A percentile compares a stretch with the other conserved stretches of the same genome.
Conservation (phyloP, 2,329 filamentous ascomycete genomes). For the Arthrobotrys iridis region DNA sequence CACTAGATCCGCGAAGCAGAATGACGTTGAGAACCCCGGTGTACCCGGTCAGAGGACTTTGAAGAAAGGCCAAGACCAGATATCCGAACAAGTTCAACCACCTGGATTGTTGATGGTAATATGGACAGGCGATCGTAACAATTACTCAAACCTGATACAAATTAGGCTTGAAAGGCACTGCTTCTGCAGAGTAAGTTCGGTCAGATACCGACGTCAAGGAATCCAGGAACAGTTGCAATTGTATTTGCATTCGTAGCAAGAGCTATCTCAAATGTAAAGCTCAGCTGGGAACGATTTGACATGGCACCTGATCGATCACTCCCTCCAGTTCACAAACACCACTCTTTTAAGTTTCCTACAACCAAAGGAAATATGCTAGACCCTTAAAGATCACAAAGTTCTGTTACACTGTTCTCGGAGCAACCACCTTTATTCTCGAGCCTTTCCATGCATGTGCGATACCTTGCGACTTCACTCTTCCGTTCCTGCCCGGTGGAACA, state of each 20-base stretch:
- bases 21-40: constrained; percentile 31
- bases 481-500: constrained; percentile 43
- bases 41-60: background rate
- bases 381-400: constrained; percentile 54
- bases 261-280: constrained; percentile 2
- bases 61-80: no score
- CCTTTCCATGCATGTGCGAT: constrained; percentile 47
- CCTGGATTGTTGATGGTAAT: no score
- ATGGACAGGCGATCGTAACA: no score
- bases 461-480: background rate
- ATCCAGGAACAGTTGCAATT: no score
- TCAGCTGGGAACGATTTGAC: background rate
- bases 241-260: no score
- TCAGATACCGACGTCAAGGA: no score
- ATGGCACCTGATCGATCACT: constrained; percentile 6
- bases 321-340: no score
- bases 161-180: no score
- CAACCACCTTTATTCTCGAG: constrained; percentile 46
- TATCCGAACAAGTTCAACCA: no score
- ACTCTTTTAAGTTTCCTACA: no score
- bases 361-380: constrained; percentile 6
- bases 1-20: constrained; percentile 1
- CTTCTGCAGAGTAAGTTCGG: no score
- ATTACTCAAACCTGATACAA: no score
- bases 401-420: constrained; percentile 46